Evolutionary conservation across 2,329 filamentous ascomycete genomes (phyloP), one percentile per base, ranked within the genome.

Genomic region (Talaromyces piceae): DNA sequence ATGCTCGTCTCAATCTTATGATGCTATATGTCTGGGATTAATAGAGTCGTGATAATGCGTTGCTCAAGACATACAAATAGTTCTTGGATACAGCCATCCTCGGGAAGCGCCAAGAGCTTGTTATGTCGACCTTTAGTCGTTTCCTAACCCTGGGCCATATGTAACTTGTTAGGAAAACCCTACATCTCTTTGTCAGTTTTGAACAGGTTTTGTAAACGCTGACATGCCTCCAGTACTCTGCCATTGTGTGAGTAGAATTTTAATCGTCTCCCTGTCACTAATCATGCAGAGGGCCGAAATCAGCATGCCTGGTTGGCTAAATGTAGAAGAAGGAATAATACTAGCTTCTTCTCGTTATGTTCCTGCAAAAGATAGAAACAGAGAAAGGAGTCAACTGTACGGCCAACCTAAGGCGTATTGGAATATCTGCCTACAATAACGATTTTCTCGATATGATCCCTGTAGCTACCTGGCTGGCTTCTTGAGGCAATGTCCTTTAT

Each of bases 291-390:
- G 73, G 12, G 83, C 66, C 16, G 75, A 77, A 37, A 77, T 76
- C 47, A 87, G 73, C 71, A 87, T 86, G 6, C 87, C 83, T 6
- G 74, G 73, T 64, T 88, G 84, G 53, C 67, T 80, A 55, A 82
- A 58, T 7, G 68, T 63, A 67, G 85, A 87, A 54, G 77, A 82
- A 6, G 70, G 72, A 9, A 83, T 56, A 57, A 79, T 2, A 84
- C 60, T 0, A 58, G 56, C 49, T 74, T 72, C 62, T 82, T 80
- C 5, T 68, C 64, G n/a, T n/a, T n/a, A n/a, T n/a, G n/a, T n/a
- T n/a, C n/a, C n/a, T n/a, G n/a, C n/a, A n/a, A n/a, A n/a, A n/a
- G n/a, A n/a, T n/a, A n/a, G n/a, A n/a, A n/a, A n/a, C n/a, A n/a
- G n/a, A n/a, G n/a, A n/a, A n/a, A n/a, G n/a, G n/a, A n/a, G n/a